These are phyloP conservation scores for Buddleja alternifolia DNA, from an alignment of 257 asterid genomes.

Conservation along the genomic window DNA sequence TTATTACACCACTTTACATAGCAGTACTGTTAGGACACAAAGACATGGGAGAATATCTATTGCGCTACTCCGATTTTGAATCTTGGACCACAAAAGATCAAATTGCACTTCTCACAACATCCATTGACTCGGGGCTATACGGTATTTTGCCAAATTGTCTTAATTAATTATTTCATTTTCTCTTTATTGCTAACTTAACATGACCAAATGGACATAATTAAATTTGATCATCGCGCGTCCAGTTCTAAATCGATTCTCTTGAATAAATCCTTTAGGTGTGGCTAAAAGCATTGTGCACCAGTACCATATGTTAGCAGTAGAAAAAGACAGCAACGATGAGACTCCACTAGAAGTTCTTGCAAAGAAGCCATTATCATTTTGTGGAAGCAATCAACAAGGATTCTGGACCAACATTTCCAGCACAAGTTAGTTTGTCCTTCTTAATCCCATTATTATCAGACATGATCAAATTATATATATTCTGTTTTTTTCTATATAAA, in stretches of 20 bases:
- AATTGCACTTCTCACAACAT: conserved; percentile 23
- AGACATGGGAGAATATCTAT: conserved; percentile 30
- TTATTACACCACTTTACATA: conserved; percentile 40
- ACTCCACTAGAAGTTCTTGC: conserved; percentile 42
- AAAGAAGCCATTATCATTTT: conserved; percentile 32
- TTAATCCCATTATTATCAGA: too few relatives aligned
- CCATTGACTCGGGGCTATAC: conserved; percentile 29
- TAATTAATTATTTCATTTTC: too few relatives aligned
- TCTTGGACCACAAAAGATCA: conserved; percentile 11
- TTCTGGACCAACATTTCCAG: neutral
- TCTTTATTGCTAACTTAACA: too few relatives aligned
- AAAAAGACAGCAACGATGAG: conserved; percentile 16
- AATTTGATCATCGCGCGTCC: too few relatives aligned
- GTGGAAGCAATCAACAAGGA: neutral
- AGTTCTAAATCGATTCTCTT: too few relatives aligned
- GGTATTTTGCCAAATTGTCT: too few relatives aligned
- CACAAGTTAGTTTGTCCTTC: conserved; percentile 1
- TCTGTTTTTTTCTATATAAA: too few relatives aligned
- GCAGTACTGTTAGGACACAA: conserved; percentile 32
- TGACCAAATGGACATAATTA: too few relatives aligned
- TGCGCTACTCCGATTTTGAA: neutral
- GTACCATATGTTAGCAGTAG: conserved; percentile 17
- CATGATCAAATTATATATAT: too few relatives aligned
- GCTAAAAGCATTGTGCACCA: conserved; percentile 22
- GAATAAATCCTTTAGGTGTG: conserved; percentile 19